phyloP scores from a whole-genome alignment of 768 basidiomycete genomes.

The Lactarius indigo region DNA sequence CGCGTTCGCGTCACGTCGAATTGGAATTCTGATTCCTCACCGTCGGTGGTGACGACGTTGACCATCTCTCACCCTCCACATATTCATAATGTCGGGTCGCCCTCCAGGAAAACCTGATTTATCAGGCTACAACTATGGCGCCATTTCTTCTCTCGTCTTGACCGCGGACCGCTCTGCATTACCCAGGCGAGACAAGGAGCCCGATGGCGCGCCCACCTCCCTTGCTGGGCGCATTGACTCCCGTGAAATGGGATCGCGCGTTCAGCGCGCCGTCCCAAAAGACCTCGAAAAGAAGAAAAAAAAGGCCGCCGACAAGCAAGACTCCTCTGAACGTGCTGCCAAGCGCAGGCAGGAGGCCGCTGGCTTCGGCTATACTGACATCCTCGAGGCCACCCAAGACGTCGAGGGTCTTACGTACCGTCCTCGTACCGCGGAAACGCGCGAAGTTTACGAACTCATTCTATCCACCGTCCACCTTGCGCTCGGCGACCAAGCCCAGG shows the following conservation, averaged over 20 bases:
- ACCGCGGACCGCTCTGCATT: conserved; percentile 83
- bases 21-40: background rate
- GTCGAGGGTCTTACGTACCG: conserved; percentile 91
- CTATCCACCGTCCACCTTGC: conserved; percentile 75
- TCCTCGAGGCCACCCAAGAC: conserved; percentile 91
- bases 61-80: conserved; percentile 11
- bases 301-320: conserved; percentile 61
- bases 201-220: conserved; percentile 93
- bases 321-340: conserved; percentile 50
- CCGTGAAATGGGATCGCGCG: conserved; percentile 91
- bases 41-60: conserved; percentile 21
- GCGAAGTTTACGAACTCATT: conserved; percentile 92
- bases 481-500: conserved; percentile 94
- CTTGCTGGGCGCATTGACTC: conserved; percentile 88
- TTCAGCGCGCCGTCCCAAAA: conserved; percentile 75
- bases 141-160: conserved; percentile 90
- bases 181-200: conserved; percentile 89
- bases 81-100: conserved; percentile 37
- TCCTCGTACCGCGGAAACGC: conserved; percentile 90
- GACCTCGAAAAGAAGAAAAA: conserved; percentile 94
- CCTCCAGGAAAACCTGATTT: conserved; percentile 63
- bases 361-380: conserved; percentile 81
- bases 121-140: conserved; percentile 93
- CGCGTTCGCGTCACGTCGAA: background rate
- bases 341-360: conserved; percentile 61